These are phyloP conservation scores for Nemania sp. DNA, from an alignment of 2,329 filamentous ascomycete species.

Conservation along the genomic window DNA sequence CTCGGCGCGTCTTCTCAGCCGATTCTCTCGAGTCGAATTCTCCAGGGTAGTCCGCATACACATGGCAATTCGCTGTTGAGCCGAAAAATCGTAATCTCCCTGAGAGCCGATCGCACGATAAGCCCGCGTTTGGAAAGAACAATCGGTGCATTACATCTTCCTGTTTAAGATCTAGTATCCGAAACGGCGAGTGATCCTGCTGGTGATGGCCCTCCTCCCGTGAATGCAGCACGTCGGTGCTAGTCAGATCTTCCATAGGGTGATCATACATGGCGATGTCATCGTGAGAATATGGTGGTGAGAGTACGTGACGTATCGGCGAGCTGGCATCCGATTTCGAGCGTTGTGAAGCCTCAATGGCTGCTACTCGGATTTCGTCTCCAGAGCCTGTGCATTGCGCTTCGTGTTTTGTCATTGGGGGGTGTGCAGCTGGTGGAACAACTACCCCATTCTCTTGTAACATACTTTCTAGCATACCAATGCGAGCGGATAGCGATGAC, in stretches of 20 bases:
- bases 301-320: slow-evolving; percentile 19
- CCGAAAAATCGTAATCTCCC: slow-evolving; percentile 18
- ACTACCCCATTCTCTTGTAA: slow-evolving; percentile 19
- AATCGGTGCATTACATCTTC: slow-evolving; percentile 16
- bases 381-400: slow-evolving; percentile 9
- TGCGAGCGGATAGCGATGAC: slow-evolving; percentile 26
- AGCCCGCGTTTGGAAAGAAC: slow-evolving; percentile 6
- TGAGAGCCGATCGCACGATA: slow-evolving; percentile 15
- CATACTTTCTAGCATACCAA: slow-evolving; percentile 26
- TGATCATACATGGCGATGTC: slow-evolving; percentile 23
- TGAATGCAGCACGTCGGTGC: not conserved
- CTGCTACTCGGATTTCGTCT: slow-evolving; percentile 12
- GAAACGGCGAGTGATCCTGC: slow-evolving; percentile 4
- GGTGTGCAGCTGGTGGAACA: slow-evolving; percentile 23
- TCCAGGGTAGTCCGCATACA: slow-evolving; percentile 6
- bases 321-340: slow-evolving; percentile 17
- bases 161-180: slow-evolving; percentile 3
- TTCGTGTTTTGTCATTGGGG: slow-evolving; percentile 26
- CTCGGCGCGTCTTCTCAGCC: slow-evolving; percentile 22
- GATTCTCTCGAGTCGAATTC: slow-evolving; percentile 16
- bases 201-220: not conserved
- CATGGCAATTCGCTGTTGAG: slow-evolving; percentile 16
- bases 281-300: slow-evolving; percentile 26
- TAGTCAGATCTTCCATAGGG: slow-evolving; percentile 11
- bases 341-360: slow-evolving; percentile 1